Percentiles rank a stretch among this genome's conserved stretches.
These are phyloP conservation scores for Nakaseomyces delphensis DNA, from an alignment of 1,139 yeast species.

Conservation along the genomic window DNA sequence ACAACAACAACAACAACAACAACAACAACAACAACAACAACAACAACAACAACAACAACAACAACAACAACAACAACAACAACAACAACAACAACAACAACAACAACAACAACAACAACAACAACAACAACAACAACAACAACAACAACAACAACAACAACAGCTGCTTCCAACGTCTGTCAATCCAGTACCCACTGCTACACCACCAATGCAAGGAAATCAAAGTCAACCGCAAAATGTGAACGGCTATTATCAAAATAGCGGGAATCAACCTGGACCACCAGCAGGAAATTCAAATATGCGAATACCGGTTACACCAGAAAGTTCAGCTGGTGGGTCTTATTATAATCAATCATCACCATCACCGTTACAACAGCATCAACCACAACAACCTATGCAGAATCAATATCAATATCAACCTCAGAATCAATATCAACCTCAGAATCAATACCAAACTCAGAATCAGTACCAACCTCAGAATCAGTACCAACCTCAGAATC, in stretches of 20 bases:
- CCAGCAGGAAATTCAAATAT: neutral
- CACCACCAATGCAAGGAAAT: neutral
- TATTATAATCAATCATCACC: neutral
- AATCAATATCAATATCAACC: neutral
- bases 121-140: conserved; percentile 8
- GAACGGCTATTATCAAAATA: neutral
- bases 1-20: too few relatives aligned
- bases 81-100: conserved; percentile 8
- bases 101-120: conserved; percentile 4
- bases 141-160: conserved; percentile 1
- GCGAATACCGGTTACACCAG: neutral
- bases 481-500: neutral
- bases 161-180: neutral
- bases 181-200: neutral
- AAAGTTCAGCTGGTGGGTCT: neutral
- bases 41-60: neutral
- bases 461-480: neutral
- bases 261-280: neutral
- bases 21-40: neutral
- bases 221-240: neutral
- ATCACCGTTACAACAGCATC: too few relatives aligned
- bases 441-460: neutral
- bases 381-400: neutral
- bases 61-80: conserved; percentile 6
- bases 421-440: neutral